Conservation (phyloP, 208 protist species). For the Trypanosoma cruzi region DNA sequence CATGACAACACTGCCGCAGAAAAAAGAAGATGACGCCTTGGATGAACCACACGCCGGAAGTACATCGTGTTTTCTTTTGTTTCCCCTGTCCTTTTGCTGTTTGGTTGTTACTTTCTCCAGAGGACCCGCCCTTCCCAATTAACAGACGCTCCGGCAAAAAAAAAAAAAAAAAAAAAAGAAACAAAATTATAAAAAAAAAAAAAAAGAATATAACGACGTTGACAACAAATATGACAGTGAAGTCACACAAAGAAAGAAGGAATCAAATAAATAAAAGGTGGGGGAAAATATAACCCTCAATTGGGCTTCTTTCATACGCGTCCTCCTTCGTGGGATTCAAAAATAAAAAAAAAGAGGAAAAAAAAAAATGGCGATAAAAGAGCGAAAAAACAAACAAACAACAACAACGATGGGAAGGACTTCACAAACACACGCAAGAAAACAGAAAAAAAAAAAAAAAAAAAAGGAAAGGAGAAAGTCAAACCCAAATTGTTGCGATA, state of each 20-base stretch:
- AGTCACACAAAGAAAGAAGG: too few relatives aligned
- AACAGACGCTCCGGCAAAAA: not conserved
- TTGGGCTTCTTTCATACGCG: not conserved
- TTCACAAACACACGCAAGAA: too few relatives aligned
- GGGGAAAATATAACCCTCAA: not conserved
- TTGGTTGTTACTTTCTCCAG: conserved; percentile 6
- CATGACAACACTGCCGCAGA: not conserved
- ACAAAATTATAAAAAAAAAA: not conserved
- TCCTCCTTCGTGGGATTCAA: not conserved
- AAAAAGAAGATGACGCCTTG: not conserved
- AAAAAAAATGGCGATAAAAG: not conserved
- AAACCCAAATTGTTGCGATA: too few relatives aligned
- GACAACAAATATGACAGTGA: not conserved
- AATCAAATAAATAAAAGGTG: too few relatives aligned
- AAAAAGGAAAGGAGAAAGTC: too few relatives aligned
- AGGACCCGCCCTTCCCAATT: not conserved
- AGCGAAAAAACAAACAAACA: conserved; percentile 10
- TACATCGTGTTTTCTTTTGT: conserved; percentile 1
- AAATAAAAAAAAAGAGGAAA: not conserved
- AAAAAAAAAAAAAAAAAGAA: not conserved
- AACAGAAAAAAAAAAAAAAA: too few relatives aligned
- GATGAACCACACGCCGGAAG: conserved; percentile 15
- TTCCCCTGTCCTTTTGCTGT: conserved; percentile 1
- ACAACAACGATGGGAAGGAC: too few relatives aligned
- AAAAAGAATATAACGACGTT: not conserved